Base-by-base conservation (phyloP, 176 grass and related monocot genomes). In the Bothriochloa decipiens region DNA sequence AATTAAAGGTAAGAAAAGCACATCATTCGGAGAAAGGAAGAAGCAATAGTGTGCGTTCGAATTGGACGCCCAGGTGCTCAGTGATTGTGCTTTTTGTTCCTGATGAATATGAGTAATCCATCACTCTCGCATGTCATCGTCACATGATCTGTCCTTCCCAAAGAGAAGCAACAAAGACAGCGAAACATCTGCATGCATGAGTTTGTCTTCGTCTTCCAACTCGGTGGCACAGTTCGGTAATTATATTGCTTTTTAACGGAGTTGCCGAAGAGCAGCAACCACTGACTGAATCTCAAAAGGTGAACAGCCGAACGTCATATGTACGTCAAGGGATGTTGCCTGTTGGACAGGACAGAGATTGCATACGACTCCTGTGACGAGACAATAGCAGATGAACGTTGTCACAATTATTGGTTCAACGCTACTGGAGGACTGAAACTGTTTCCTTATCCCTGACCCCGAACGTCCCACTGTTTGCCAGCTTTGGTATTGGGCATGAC, bases 1-100 rank as follows among this genome's bases (percentile, higher is more conserved):
- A 85, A 32, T 42, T 33, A 10, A 57, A 65, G 26, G 65, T 22
- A 74, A 32, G 17, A 42, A 55, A 86, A 14, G 45, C 16, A 6
- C 17, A 8, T 13, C 53, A 13, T 4, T 70, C 66, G 55, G 2
- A 80, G 72, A 72, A 86, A 86, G 4, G 47, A 4, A 25, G 20
- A 74, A 25, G n/a, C 15, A 42, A 41, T 42, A 66, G 26, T 86
- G n/a, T 25, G 11, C 65, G 23, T 26, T 75, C 17, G 77, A 81
- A 81, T 57, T 65, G 70, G 70, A 86, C 74, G 60, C 60, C 29
- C 46, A 11, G 60, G 12, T 58, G 47, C 35, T 65, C 60, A 45
- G 32, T 87, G 78, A 68, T 87, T 68, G 70, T 9, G 62, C 67
- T 68, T 81, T 80, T 80, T 53, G 70, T 45, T 81, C 77, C 18